A percentile compares a stretch with the other conserved stretches of the same genome.
These are phyloP conservation scores for Fabrea salina DNA, from an alignment of 169 alveolate species.

Conservation along the genomic window DNA sequence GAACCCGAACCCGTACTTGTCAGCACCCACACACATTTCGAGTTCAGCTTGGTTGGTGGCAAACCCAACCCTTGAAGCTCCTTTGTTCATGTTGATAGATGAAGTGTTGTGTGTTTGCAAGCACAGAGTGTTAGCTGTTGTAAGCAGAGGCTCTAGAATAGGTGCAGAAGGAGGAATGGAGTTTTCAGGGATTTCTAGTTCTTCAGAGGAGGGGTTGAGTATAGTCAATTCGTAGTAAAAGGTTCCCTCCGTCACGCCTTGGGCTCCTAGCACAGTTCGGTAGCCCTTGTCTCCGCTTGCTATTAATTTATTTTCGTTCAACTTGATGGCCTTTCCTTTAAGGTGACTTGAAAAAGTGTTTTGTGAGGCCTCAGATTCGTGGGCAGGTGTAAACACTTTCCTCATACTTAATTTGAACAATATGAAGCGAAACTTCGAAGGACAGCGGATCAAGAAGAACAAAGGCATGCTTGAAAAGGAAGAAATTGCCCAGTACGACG, in stretches of 20 bases:
- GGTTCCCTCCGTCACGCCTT: slow-evolving; percentile 17
- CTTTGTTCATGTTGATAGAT: neutral
- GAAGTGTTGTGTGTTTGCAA: neutral
- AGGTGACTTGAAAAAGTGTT: neutral
- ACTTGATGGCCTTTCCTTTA: slow-evolving; percentile 8
- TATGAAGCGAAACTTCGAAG: neutral
- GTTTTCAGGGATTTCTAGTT: neutral
- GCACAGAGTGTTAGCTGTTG: neutral
- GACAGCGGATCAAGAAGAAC: slow-evolving; percentile 29
- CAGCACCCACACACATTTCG: slow-evolving; percentile 8
- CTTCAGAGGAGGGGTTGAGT: neutral
- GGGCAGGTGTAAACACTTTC: neutral
- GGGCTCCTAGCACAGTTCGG: neutral
- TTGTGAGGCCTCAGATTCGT: neutral
- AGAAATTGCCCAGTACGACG: slow-evolving; percentile 35
- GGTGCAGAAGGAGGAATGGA: neutral
- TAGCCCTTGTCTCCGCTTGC: slow-evolving; percentile 31
- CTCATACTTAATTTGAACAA: neutral
- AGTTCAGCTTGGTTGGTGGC: neutral
- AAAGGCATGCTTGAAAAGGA: slow-evolving; percentile 37
- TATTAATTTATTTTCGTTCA: slow-evolving; percentile 10
- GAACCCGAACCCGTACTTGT: neutral
- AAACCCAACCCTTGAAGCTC: slow-evolving; percentile 3
- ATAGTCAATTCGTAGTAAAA: slow-evolving; percentile 23
- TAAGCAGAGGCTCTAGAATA: slow-evolving; percentile 12